phyloP scores from a whole-genome alignment of 371 early-diverging fungal species.

The Apophysomyces elegans region DNA sequence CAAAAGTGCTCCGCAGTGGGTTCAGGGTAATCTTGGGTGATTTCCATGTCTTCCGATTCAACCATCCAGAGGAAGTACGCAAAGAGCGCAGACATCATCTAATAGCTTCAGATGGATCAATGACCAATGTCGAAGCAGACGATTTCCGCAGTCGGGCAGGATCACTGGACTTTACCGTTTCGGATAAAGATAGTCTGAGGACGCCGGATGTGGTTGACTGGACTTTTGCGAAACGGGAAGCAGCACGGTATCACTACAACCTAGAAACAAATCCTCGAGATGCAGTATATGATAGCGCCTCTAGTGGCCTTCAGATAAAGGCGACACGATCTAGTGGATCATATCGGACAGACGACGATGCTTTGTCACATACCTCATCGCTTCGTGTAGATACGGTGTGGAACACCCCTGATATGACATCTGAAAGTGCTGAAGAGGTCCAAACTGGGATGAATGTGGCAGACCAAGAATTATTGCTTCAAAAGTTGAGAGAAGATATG shows the following conservation, averaged over 20 bases:
- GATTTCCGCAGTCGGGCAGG: slow-evolving; percentile 16
- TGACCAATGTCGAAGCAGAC: not conserved
- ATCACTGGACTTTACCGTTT: slow-evolving; percentile 14
- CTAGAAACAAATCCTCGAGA: slow-evolving; percentile 32
- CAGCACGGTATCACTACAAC: slow-evolving; percentile 44
- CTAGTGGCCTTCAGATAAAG: slow-evolving; percentile 44
- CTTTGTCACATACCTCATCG: not conserved
- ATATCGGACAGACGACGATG: slow-evolving; percentile 31
- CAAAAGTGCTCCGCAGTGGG: slow-evolving; percentile 69
- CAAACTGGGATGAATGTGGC: slow-evolving; percentile 21
- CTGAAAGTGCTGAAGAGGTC: slow-evolving; percentile 23
- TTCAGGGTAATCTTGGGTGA: slow-evolving; percentile 81
- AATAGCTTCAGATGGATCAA: not conserved
- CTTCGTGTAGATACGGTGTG: not conserved
- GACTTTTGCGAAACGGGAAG: slow-evolving; percentile 77
- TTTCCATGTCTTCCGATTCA: slow-evolving; percentile 82
- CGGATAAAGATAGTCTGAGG: slow-evolving; percentile 17
- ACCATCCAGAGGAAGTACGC: slow-evolving; percentile 83
- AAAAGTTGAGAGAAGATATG: slow-evolving; percentile 48
- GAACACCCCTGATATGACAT: slow-evolving; percentile 13
- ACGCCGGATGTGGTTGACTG: slow-evolving; percentile 66
- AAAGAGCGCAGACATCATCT: slow-evolving; percentile 55
- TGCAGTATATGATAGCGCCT: slow-evolving; percentile 56
- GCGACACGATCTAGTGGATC: slow-evolving; percentile 44
- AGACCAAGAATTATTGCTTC: slow-evolving; percentile 38